phyloP scores from a whole-genome alignment of 768 basidiomycete genomes.

The Pleurotus tuoliensis region DNA sequence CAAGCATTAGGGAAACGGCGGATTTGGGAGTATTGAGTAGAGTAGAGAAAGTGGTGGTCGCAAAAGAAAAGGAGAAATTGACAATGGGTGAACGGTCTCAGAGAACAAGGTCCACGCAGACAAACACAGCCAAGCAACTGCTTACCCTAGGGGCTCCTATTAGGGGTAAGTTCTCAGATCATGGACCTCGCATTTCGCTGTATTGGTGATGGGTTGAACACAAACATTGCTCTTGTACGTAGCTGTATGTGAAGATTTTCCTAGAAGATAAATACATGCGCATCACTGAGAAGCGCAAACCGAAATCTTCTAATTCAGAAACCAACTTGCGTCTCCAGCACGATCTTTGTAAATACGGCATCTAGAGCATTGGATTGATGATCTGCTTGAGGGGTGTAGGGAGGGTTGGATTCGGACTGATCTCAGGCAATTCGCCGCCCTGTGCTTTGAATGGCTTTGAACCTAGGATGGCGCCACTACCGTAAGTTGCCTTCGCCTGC shows the following conservation, averaged over 20 bases:
- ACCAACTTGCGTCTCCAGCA: no score
- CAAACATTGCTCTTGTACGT: no score
- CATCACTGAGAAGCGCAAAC: no score
- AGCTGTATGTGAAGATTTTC: no score
- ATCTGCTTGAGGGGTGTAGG: slow-evolving; percentile 9
- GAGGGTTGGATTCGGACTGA: slow-evolving; percentile 23
- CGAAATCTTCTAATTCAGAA: no score
- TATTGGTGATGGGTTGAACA: no score
- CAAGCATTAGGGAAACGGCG: background rate
- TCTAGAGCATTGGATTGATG: background rate
- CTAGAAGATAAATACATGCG: no score
- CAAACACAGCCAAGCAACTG: background rate
- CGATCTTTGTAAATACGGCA: no score
- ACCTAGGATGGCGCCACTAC: slow-evolving; percentile 18
- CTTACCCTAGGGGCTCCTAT: no score
- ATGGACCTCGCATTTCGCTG: no score
- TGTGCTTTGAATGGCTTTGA: slow-evolving; percentile 17
- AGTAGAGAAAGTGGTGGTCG: slow-evolving; percentile 1
- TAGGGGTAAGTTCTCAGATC: no score
- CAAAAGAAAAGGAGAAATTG: background rate
- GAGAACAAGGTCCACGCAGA: background rate
- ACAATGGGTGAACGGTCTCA: background rate
- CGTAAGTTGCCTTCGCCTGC: slow-evolving; percentile 29
- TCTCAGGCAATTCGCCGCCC: slow-evolving; percentile 22
- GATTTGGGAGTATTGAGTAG: background rate